These are phyloP conservation scores for Glebionis coronaria DNA, from an alignment of 129 eudicot species.

Conservation along the genomic window DNA sequence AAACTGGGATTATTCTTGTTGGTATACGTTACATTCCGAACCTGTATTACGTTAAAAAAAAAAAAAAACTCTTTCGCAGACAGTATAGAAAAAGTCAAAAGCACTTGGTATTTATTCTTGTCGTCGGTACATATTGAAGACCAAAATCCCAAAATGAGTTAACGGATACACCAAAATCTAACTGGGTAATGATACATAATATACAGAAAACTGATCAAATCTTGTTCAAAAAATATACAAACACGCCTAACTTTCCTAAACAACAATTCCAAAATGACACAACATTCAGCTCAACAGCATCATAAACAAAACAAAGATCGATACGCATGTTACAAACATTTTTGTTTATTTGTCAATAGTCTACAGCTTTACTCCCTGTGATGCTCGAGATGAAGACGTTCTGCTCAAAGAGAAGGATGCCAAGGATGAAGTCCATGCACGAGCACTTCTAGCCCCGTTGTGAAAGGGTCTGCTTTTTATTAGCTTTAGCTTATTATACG, in stretches of 20 bases:
- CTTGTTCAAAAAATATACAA: conserved; percentile 30
- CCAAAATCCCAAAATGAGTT: conserved; percentile 6
- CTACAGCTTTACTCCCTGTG: conserved; percentile 25
- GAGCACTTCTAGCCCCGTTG: conserved; percentile 62
- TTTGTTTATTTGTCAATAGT: conserved; percentile 4
- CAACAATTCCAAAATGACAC: conserved; percentile 26
- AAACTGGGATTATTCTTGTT: no score
- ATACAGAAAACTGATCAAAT: conserved; percentile 21
- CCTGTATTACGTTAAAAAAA: no score
- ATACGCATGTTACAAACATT: conserved; percentile 12
- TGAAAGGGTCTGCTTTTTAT: conserved; percentile 59
- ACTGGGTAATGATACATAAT: conserved; percentile 26
- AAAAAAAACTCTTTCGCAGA: no score
- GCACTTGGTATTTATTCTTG: conserved; percentile 20
- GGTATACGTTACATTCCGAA: no score
- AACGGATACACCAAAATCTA: neutral
- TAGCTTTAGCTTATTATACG: conserved; percentile 52
- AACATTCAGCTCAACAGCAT: conserved; percentile 1
- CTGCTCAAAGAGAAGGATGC: conserved; percentile 80
- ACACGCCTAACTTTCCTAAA: conserved; percentile 20
- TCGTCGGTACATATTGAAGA: conserved; percentile 11
- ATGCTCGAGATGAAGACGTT: conserved; percentile 42
- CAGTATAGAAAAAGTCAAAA: conserved; percentile 6
- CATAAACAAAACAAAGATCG: neutral
- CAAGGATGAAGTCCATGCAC: conserved; percentile 82